These are phyloP conservation scores for Colletotrichum abscissum DNA, from an alignment of 2,329 filamentous ascomycete genomes.

Conservation along the genomic window DNA sequence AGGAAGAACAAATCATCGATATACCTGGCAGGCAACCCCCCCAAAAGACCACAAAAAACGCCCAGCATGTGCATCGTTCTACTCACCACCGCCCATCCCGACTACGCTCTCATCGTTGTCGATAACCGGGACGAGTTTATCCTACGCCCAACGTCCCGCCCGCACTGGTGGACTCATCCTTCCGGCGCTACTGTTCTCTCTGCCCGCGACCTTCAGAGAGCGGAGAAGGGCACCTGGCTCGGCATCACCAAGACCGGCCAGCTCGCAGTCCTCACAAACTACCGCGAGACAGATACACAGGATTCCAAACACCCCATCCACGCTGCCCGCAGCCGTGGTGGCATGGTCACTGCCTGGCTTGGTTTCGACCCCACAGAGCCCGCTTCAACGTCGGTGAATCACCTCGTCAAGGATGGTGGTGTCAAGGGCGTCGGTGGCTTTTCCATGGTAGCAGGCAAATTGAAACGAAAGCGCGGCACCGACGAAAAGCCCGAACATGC, in stretches of 20 bases:
- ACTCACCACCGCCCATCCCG: constrained; percentile 79
- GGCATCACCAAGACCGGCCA: constrained; percentile 70
- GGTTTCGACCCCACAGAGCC: constrained; percentile 59
- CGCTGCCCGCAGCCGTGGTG: constrained; percentile 68
- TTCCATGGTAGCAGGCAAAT: constrained; percentile 73
- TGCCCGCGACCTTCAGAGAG: constrained; percentile 69
- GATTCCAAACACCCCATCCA: constrained; percentile 64
- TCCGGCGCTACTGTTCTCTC: constrained; percentile 64
- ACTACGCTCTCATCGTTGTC: constrained; percentile 79
- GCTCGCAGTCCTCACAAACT: constrained; percentile 75
- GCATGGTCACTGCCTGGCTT: constrained; percentile 73
- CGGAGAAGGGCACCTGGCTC: constrained; percentile 74
- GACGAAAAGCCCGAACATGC: constrained; percentile 21
- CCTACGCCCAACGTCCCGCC: constrained; percentile 70
- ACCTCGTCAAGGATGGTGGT: constrained; percentile 62
- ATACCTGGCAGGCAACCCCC: not conserved
- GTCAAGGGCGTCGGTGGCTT: constrained; percentile 74
- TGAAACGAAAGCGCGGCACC: constrained; percentile 50
- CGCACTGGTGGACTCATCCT: constrained; percentile 70
- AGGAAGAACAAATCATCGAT: not conserved
- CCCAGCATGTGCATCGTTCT: constrained; percentile 80
- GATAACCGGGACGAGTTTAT: constrained; percentile 84
- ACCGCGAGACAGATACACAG: constrained; percentile 64
- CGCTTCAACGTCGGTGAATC: constrained; percentile 61
- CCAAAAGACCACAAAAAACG: not conserved